A percentile compares a stretch with the other conserved stretches of the same genome.
Conservation (phyloP, 148 eudicot species). For the Chenopodium berlandieri region DNA sequence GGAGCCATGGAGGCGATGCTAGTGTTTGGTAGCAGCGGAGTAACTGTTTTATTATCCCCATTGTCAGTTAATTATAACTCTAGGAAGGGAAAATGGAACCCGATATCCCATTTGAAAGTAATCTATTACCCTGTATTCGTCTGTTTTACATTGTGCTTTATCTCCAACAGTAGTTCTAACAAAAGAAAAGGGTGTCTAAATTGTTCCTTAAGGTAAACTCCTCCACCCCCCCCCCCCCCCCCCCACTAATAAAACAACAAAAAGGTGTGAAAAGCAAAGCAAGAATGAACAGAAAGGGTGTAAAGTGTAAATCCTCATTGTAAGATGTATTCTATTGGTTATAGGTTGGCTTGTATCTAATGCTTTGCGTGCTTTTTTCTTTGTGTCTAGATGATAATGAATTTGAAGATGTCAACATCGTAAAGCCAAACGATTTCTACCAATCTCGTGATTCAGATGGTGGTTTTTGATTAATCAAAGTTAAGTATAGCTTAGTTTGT, state of each 20-base stretch:
- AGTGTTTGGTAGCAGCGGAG: background rate
- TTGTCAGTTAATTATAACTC: background rate
- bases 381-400: constrained; percentile 70
- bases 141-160: background rate
- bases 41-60: background rate
- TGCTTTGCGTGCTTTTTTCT: constrained; percentile 1
- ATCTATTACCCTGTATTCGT: background rate
- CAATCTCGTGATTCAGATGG: constrained; percentile 67
- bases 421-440: constrained; percentile 62
- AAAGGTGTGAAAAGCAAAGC: background rate
- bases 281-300: background rate
- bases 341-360: background rate
- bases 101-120: background rate
- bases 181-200: background rate
- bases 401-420: constrained; percentile 83
- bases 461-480: too few species aligned
- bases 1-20: background rate
- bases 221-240: background rate
- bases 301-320: background rate
- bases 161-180: background rate
- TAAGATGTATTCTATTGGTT: background rate
- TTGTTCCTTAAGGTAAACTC: background rate
- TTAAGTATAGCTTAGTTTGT: background rate
- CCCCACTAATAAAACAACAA: background rate
- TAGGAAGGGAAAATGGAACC: background rate